Base-by-base conservation (phyloP, 768 basidiomycete species). In the Russula emetica region DNA sequence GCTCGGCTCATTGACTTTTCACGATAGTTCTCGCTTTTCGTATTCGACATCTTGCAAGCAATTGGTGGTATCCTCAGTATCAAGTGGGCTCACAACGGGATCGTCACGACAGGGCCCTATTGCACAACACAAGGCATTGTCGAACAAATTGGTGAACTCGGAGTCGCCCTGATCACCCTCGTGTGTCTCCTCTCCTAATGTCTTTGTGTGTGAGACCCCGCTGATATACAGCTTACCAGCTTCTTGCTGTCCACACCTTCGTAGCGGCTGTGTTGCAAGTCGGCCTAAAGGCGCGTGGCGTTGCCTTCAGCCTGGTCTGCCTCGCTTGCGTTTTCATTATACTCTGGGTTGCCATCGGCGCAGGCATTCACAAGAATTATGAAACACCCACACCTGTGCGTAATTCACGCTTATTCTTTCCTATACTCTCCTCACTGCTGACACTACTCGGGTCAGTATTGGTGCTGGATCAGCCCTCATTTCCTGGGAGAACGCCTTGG, bases 121-220 rank as follows among this genome's bases (percentile, higher is more conserved):
- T 80, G 78, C 64, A 71, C 72, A 6, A 71, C 76, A 0, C 78
- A 80, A 67, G 76, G 77, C 20, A 68, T 75, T 49, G 62, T 80
- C 6, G 74, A 78, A 63, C 76, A 79, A 58, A 60, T 78, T 0
- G 79, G 80, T 10, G 79, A 80, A 57, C 74, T 78, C 3, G 75
- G 74, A 28, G 77, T 76, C 4, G 78, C 76, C 5, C 73, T 80
- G 51, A 73, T 75, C 4, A 80, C 78, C 26, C 71, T 80, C 14
- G 79, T 80, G 62, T 63, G 73, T 67, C 14, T 49, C 36, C 20
- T 34, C 34, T 38, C 28, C n/a, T 14, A 1, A 16, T 53, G 7
- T 45, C 3, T 44, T 42, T 52, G 36, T 9, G 28, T 30, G 26
- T 16, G 58, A 9, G 24, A 20, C n/a, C 34, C 49, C 8, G 47